Percentiles rank a stretch among this genome's conserved stretches.
Evolutionary conservation across 768 basidiomycete genomes (phyloP).

Genomic region (Leccinum disarticulatum): DNA sequence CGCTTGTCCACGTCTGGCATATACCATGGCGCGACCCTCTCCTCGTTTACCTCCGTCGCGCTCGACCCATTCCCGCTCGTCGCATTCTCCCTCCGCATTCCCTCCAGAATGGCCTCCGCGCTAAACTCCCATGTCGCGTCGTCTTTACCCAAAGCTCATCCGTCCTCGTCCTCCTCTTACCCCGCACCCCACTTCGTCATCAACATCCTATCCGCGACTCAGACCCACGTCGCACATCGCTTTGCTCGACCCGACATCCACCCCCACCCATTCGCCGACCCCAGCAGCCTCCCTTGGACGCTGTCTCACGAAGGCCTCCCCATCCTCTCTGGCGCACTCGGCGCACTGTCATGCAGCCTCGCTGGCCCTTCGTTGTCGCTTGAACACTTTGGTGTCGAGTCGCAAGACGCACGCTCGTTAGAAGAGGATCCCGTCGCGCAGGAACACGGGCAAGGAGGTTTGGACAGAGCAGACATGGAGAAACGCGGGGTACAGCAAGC

Average conservation of each 20-base stretch:
- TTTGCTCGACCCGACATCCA: constrained; percentile 76
- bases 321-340: constrained; percentile 57
- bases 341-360: constrained; percentile 71
- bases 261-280: constrained; percentile 54
- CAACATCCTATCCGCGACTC: constrained; percentile 73
- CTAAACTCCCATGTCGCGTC: constrained; percentile 36
- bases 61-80: constrained; percentile 87
- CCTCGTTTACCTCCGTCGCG: constrained; percentile 89
- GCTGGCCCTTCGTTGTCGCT: constrained; percentile 62
- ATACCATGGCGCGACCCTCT: constrained; percentile 90
- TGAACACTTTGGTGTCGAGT: constrained; percentile 44
- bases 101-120: constrained; percentile 80
- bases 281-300: constrained; percentile 34
- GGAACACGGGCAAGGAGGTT: background rate
- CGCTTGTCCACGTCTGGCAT: constrained; percentile 4
- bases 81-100: constrained; percentile 85
- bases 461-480: background rate
- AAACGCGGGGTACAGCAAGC: constrained; percentile 12
- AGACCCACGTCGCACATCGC: constrained; percentile 57
- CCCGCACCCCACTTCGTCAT: constrained; percentile 60
- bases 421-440: constrained; percentile 19
- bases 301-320: constrained; percentile 57
- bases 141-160: background rate
- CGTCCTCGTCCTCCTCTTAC: background rate
- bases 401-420: background rate